Evolutionary conservation across 2,329 filamentous ascomycete species (phyloP), one percentile per base, ranked within the genome.

Genomic region (Pestalotiopsis sp.): DNA sequence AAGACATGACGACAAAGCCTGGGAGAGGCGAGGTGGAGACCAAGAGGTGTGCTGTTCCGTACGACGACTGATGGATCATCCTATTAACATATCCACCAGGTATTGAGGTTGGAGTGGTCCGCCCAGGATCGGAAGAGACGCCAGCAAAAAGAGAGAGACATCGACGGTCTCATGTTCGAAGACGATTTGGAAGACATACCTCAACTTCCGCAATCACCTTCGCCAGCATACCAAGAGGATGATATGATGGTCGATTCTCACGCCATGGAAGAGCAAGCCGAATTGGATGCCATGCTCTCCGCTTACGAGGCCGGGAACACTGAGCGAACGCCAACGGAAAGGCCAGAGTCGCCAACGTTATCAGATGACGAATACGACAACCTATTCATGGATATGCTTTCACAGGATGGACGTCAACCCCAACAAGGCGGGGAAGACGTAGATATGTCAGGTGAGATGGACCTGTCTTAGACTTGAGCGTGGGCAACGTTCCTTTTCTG

Each of bases 301-400:
- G 83, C 84, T 23, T 85, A 82, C 72, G 78, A 84, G 69, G 74
- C 71, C 25, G 69, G 70, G 25, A 71, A 73, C 77, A 62, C 74
- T 45, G 73, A 75, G 25, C 66, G 69, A 52, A 57, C 69, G 49
- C 45, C 71, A 4, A 64, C 72, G 12, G 74, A 72, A 41, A 76
- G 74, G n/a, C 79, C 78, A 14, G 73, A 75, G 6, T 81, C 82
- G 2, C 74, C 78, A 9, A 75, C 77, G 0, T 77, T 83, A 39
- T 84, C 81, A 0, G 88, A 90, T 66, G 88, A 86, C 14, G 88
- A 90, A 58, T 91, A 90, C 73, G 89, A 91, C 71, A 80, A 84
- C 61, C 78, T 91, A 11, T 91, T 97, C 76, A 87, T 89, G 82
- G 89, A 93, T 72, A 77, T 93, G 49, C 78, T 89, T 65, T 83